These are phyloP conservation scores for Trichoderma aggressivum DNA, from an alignment of 2,329 filamentous ascomycete genomes.

Conservation along the genomic window DNA sequence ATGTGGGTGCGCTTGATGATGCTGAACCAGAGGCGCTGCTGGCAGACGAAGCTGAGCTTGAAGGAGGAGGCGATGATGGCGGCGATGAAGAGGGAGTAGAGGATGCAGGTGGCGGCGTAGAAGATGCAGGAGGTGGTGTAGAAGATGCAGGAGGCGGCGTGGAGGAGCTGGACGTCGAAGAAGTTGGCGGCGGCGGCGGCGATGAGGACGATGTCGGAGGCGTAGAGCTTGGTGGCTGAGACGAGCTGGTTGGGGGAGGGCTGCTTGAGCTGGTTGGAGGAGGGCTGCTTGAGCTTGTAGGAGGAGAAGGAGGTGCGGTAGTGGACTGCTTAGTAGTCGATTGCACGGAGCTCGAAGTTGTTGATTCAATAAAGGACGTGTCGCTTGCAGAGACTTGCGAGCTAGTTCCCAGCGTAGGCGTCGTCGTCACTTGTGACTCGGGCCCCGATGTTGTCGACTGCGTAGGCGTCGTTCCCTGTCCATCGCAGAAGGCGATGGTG, in stretches of 20 bases:
- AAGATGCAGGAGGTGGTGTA: background rate
- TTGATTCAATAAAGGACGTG: background rate
- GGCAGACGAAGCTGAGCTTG: slow-evolving; percentile 2
- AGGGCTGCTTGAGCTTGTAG: background rate
- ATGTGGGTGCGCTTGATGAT: background rate
- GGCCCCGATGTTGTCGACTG: slow-evolving; percentile 18
- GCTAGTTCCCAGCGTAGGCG: slow-evolving; percentile 26
- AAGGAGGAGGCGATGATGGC: background rate
- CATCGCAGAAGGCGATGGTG: slow-evolving; percentile 42
- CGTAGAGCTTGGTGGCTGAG: background rate
- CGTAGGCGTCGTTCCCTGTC: slow-evolving; percentile 23
- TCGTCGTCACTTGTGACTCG: slow-evolving; percentile 27
- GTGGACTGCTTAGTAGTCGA: slow-evolving; percentile 1
- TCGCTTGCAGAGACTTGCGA: slow-evolving; percentile 27
- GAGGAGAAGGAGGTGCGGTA: background rate
- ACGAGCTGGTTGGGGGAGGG: background rate
- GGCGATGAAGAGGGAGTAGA: background rate
- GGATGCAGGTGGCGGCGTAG: background rate
- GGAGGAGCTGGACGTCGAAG: background rate
- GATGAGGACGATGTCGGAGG: background rate
- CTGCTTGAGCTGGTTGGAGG: background rate
- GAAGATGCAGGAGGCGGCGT: background rate
- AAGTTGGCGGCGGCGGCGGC: background rate
- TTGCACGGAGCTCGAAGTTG: background rate
- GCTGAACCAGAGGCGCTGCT: background rate